Percentiles rank a stretch among this genome's conserved stretches.
Evolutionary conservation across 371 early-diverging fungal genomes (phyloP).

Genomic region (Lichtheimia ornata): DNA sequence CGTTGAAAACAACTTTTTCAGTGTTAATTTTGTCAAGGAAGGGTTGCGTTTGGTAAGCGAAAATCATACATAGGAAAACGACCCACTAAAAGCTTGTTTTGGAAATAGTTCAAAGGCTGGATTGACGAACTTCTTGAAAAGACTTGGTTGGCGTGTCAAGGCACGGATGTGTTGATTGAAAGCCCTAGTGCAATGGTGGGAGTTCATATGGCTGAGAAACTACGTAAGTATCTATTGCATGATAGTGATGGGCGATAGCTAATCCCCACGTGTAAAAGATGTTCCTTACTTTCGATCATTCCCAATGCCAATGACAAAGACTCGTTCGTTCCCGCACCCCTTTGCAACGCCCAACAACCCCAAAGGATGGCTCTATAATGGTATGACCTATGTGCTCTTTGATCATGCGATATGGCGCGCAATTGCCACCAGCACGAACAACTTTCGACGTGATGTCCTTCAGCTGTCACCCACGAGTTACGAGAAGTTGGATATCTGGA

Average conservation of each 20-base stretch:
- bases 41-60: slow-evolving; percentile 50
- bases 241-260: not conserved
- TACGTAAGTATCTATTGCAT: slow-evolving; percentile 44
- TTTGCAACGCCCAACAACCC: slow-evolving; percentile 72
- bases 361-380: slow-evolving; percentile 74
- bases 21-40: slow-evolving; percentile 70
- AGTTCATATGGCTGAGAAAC: slow-evolving; percentile 77
- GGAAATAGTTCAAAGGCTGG: slow-evolving; percentile 69
- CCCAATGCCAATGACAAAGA: slow-evolving; percentile 87
- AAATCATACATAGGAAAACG: not conserved
- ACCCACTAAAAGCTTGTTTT: not conserved
- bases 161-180: slow-evolving; percentile 75
- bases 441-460: slow-evolving; percentile 61
- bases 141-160: slow-evolving; percentile 77
- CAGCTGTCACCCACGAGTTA: slow-evolving; percentile 55
- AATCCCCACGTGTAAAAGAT: slow-evolving; percentile 7
- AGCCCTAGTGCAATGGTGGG: slow-evolving; percentile 81
- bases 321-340: slow-evolving; percentile 80
- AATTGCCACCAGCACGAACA: slow-evolving; percentile 64
- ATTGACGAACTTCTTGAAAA: slow-evolving; percentile 68
- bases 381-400: slow-evolving; percentile 77
- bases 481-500: slow-evolving; percentile 60
- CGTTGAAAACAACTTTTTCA: slow-evolving; percentile 79
- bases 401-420: slow-evolving; percentile 81
- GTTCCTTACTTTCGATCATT: slow-evolving; percentile 79